Evolutionary conservation across 2,329 filamentous ascomycete genomes (phyloP).

Genomic region (Leptodontidium sp.): DNA sequence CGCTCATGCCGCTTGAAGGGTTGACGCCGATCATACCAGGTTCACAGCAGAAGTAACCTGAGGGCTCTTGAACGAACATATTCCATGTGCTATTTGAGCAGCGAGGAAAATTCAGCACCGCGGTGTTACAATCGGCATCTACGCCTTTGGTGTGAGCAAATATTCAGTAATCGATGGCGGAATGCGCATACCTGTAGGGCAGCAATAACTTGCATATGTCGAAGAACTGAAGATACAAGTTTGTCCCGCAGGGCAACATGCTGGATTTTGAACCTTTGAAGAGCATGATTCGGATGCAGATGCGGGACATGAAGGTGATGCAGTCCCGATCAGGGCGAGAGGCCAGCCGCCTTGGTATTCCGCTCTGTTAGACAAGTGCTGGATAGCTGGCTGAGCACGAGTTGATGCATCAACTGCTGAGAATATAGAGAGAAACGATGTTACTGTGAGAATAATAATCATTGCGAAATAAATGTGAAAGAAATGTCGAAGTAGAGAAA

Average conservation of each 20-base stretch:
- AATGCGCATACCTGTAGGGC: conserved; percentile 25
- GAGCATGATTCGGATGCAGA: conserved; percentile 15
- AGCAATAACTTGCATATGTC: conserved; percentile 25
- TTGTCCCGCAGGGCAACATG: conserved; percentile 28
- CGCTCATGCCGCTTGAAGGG: conserved; percentile 6
- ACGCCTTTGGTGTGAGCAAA: neutral
- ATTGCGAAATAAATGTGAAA: neutral
- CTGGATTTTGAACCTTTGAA: conserved; percentile 11
- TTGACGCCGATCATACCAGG: conserved; percentile 23
- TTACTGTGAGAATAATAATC: neutral
- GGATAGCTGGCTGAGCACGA: conserved; percentile 18
- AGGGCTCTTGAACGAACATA: conserved; percentile 22
- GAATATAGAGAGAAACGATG: neutral
- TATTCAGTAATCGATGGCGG: neutral
- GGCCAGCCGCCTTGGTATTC: conserved; percentile 31
- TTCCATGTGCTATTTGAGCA: conserved; percentile 27
- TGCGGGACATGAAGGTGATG: conserved; percentile 19
- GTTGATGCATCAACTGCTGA: neutral
- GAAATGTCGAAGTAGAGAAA: too few relatives aligned
- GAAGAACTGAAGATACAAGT: conserved; percentile 19
- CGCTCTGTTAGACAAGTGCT: conserved; percentile 19
- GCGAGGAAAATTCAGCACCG: conserved; percentile 28
- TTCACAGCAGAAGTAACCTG: conserved; percentile 29
- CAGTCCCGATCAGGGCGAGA: conserved; percentile 18
- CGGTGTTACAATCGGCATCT: conserved; percentile 24